phyloP scores from a whole-genome alignment of 768 basidiomycete genomes.

The Aureoboletus auriporus region DNA sequence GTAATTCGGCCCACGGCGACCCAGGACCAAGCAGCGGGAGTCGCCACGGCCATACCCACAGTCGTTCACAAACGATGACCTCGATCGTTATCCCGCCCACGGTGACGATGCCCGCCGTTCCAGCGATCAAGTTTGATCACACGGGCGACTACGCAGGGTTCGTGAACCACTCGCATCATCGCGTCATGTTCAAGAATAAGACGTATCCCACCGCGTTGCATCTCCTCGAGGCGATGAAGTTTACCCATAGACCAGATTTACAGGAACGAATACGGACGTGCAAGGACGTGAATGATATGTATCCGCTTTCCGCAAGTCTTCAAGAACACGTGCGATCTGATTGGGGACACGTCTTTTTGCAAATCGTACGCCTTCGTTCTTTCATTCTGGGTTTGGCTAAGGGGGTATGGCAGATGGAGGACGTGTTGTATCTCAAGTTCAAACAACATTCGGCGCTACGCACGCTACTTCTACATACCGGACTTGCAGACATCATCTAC shows the following conservation, averaged over 20 bases:
- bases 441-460: constrained; percentile 49
- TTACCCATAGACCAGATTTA: constrained; percentile 46
- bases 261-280: constrained; percentile 53
- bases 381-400: background rate
- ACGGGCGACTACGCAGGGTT: constrained; percentile 43
- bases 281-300: constrained; percentile 37
- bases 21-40: constrained; percentile 10
- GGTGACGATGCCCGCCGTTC: constrained; percentile 16
- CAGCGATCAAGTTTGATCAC: constrained; percentile 41
- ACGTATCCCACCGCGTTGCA: constrained; percentile 70
- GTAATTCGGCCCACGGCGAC: constrained; percentile 20
- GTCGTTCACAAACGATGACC: constrained; percentile 19
- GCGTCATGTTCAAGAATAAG: constrained; percentile 50
- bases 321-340: constrained; percentile 44
- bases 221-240: constrained; percentile 75
- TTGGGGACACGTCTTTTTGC: constrained; percentile 52
- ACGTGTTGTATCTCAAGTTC: constrained; percentile 66
- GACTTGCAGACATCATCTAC: constrained; percentile 33
- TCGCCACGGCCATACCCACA: constrained; percentile 16
- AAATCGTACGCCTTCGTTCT: constrained; percentile 38
- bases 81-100: constrained; percentile 23
- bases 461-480: constrained; percentile 14
- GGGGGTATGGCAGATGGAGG: constrained; percentile 50
- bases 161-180: constrained; percentile 64
- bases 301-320: constrained; percentile 29